phyloP scores from a whole-genome alignment of 2,329 filamentous ascomycete species.

The Penicillium sp. region DNA sequence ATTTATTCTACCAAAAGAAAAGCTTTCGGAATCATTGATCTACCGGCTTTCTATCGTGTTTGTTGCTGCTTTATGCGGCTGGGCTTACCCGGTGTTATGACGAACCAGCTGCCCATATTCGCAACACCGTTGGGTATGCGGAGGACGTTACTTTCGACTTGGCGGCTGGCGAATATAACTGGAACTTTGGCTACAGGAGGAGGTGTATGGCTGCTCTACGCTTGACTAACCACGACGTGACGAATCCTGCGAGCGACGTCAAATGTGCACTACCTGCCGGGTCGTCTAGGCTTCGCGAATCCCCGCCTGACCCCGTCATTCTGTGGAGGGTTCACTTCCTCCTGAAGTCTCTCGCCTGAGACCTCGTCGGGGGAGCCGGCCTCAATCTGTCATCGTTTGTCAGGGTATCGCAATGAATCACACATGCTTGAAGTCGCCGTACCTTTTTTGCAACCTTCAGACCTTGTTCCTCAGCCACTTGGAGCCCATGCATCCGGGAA shows the following conservation, averaged over 20 bases:
- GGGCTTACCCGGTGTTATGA: constrained; percentile 5
- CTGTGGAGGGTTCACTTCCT: constrained; percentile 58
- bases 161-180: constrained; percentile 13
- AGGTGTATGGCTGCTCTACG: constrained; percentile 4
- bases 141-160: constrained; percentile 5
- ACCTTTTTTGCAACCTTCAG: constrained; percentile 63
- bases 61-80: constrained; percentile 1
- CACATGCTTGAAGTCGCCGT: constrained; percentile 15
- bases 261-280: constrained; percentile 51
- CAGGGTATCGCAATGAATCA: constrained; percentile 21
- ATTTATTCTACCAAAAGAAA: constrained; percentile 82
- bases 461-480: constrained; percentile 60
- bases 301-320: constrained; percentile 55
- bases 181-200: constrained; percentile 17
- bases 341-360: constrained; percentile 55
- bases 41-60: constrained; percentile 12
- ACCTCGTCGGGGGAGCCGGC: constrained; percentile 64
- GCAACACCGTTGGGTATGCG: constrained; percentile 10
- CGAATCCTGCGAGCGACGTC: background rate
- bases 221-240: background rate
- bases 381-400: constrained; percentile 54
- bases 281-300: constrained; percentile 68
- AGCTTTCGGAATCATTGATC: constrained; percentile 51
- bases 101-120: constrained; percentile 2
- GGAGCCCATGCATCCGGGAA: constrained; percentile 59